Conservation (phyloP, 768 basidiomycete species). For the Suillus discolor region DNA sequence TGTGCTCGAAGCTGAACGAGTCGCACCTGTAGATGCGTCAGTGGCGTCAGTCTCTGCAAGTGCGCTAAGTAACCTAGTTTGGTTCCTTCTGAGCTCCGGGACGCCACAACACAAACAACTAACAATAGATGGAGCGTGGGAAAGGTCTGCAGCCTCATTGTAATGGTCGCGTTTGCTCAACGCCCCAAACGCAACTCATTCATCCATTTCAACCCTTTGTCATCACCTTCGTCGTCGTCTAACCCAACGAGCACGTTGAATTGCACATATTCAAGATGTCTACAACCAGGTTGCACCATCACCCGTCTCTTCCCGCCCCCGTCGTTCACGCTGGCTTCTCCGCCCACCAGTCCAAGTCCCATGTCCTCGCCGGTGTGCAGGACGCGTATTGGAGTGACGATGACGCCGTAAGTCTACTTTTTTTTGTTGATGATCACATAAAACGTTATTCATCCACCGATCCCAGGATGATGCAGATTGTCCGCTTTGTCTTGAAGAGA, state of each 20-base stretch:
- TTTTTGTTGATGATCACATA: conserved; percentile 11
- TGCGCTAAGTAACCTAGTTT: no score
- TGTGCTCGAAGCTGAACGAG: no score
- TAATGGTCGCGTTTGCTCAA: conserved; percentile 6
- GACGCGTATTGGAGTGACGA: conserved; percentile 98
- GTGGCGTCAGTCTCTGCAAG: no score
- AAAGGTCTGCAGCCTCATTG: conserved; percentile 6
- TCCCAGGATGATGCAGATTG: conserved; percentile 95
- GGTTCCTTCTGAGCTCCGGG: no score
- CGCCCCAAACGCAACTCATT: conserved; percentile 2
- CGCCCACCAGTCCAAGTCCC: conserved; percentile 78
- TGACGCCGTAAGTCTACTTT: conserved; percentile 61
- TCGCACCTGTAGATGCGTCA: no score
- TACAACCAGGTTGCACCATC: conserved; percentile 56
- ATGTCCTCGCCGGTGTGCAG: conserved; percentile 87
- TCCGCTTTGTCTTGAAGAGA: conserved; percentile 96
- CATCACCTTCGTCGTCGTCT: conserved; percentile 21
- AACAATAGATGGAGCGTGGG: conserved; percentile 5
- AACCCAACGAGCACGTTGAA: conserved; percentile 5
- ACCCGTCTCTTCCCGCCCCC: conserved; percentile 72
- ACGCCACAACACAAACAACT: conserved; percentile 4
- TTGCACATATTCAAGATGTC: conserved; percentile 40
- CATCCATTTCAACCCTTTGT: conserved; percentile 10
- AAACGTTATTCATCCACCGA: conserved; percentile 21
- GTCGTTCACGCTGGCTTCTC: conserved; percentile 72